A percentile compares a stretch with the other conserved stretches of the same genome.
Evolutionary conservation across 768 basidiomycete species (phyloP).

Genomic region (Daedalea quercina): DNA sequence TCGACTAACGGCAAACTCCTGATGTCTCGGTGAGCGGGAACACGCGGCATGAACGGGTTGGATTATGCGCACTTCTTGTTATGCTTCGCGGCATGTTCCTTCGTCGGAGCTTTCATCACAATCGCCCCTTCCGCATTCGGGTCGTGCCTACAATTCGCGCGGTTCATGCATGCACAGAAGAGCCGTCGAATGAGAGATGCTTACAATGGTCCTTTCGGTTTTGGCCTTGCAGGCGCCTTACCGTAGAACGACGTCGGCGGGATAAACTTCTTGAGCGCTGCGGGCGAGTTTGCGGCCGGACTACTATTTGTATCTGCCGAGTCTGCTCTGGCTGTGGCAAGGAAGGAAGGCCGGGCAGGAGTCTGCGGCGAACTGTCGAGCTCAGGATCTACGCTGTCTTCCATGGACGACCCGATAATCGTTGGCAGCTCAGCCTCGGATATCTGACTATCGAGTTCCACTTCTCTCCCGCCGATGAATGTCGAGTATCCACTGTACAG

Average conservation of each 20-base stretch:
- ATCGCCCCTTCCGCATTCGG: constrained; percentile 71
- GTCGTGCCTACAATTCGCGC: constrained; percentile 50
- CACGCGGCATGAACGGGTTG: background rate
- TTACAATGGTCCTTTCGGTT: constrained; percentile 36
- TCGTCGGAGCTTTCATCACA: constrained; percentile 76
- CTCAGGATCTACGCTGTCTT: constrained; percentile 22
- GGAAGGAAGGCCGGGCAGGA: constrained; percentile 6
- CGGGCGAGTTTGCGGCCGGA: constrained; percentile 13
- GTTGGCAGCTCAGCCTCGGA: constrained; percentile 45
- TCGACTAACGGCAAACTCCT: constrained; percentile 63
- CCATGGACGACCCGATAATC: constrained; percentile 25
- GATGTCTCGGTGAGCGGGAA: background rate
- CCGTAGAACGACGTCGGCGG: constrained; percentile 61
- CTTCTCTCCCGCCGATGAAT: constrained; percentile 51
- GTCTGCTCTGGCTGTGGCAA: constrained; percentile 1
- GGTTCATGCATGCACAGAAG: background rate
- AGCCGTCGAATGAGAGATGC: constrained; percentile 15
- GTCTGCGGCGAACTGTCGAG: constrained; percentile 11
- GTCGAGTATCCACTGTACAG: constrained; percentile 39
- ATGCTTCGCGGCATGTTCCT: constrained; percentile 55
- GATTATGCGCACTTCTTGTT: constrained; percentile 58
- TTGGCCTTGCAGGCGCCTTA: constrained; percentile 25
- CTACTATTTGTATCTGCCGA: constrained; percentile 8
- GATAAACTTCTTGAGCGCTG: constrained; percentile 32
- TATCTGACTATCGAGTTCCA: constrained; percentile 52